These are phyloP conservation scores for Pascua sp. DNA, from an alignment of 1,284 basidiomycete species.

Conservation along the genomic window DNA sequence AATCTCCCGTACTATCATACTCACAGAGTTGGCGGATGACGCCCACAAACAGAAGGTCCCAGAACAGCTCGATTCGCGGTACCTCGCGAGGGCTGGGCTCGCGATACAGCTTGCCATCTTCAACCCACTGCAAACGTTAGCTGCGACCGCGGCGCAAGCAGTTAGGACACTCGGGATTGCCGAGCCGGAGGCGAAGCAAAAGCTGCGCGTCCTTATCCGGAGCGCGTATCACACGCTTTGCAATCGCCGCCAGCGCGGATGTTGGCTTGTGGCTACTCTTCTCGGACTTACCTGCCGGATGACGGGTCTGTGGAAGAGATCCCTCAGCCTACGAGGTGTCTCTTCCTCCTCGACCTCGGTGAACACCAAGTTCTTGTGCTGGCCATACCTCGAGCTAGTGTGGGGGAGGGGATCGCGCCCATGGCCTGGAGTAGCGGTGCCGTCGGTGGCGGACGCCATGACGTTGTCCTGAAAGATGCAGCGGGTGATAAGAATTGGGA, in stretches of 20 bases:
- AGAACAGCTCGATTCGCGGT: constrained; percentile 49
- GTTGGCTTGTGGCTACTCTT: background rate
- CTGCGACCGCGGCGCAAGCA: background rate
- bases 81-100: constrained; percentile 28
- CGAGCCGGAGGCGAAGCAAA: too few species aligned
- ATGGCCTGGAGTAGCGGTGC: too few species aligned
- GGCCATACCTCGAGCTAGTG: background rate
- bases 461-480: too few species aligned
- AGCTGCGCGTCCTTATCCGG: too few species aligned
- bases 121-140: constrained; percentile 8
- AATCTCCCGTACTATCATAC: background rate
- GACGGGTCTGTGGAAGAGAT: constrained; percentile 24
- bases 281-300: constrained; percentile 29
- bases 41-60: constrained; percentile 50
- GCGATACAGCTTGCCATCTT: constrained; percentile 29
- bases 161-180: background rate
- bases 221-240: background rate
- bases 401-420: too few species aligned
- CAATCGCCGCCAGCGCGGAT: background rate
- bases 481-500: too few species aligned
- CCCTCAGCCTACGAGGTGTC: constrained; percentile 15
- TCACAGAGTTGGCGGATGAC: constrained; percentile 49
- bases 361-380: constrained; percentile 1
- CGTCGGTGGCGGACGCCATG: too few species aligned
- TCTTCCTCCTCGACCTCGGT: constrained; percentile 9